Percentiles rank a stretch among this genome's conserved stretches.
These are phyloP conservation scores for Albizia julibrissin DNA, from an alignment of 306 rosid species.

Conservation along the genomic window DNA sequence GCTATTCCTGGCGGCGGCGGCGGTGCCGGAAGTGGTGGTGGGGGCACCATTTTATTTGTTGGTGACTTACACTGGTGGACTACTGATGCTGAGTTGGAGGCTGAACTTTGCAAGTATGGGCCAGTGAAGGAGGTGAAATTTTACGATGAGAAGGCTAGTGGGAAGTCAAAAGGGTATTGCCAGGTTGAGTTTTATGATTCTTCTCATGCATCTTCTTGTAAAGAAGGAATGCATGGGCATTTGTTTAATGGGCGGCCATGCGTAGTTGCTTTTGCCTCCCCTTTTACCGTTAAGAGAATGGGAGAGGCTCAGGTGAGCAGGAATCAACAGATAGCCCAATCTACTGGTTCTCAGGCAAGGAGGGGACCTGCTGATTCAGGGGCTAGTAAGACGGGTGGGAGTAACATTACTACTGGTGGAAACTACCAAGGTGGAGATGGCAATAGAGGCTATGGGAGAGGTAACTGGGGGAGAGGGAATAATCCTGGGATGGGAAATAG, in stretches of 20 bases:
- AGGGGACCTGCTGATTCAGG: constrained; percentile 73
- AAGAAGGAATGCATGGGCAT: constrained; percentile 92
- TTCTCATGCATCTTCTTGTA: constrained; percentile 67
- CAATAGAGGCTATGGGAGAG: constrained; percentile 81
- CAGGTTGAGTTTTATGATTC: constrained; percentile 92
- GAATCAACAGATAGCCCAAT: constrained; percentile 67
- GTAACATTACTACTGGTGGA: constrained; percentile 72
- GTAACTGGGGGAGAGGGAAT: constrained; percentile 91
- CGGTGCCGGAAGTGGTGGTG: constrained; percentile 45
- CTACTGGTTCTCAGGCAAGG: constrained; percentile 53
- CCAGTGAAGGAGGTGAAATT: constrained; percentile 91
- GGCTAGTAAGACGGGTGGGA: constrained; percentile 59
- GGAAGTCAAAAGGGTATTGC: constrained; percentile 95
- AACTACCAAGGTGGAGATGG: constrained; percentile 93
- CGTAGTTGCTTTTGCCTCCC: constrained; percentile 84
- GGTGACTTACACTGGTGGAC: constrained; percentile 99
- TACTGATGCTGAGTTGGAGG: constrained; percentile 88
- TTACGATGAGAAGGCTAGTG: constrained; percentile 97
- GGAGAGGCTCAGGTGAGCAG: constrained; percentile 89
- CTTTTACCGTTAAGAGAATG: constrained; percentile 88
- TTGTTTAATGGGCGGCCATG: constrained; percentile 86
- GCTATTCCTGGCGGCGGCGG: constrained; percentile 10
- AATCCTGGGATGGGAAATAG: constrained; percentile 82
- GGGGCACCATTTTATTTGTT: constrained; percentile 78
- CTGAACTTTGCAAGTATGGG: constrained; percentile 82